Conservation (phyloP, 2,329 filamentous ascomycete genomes). For the Aspergillus udagawae region DNA sequence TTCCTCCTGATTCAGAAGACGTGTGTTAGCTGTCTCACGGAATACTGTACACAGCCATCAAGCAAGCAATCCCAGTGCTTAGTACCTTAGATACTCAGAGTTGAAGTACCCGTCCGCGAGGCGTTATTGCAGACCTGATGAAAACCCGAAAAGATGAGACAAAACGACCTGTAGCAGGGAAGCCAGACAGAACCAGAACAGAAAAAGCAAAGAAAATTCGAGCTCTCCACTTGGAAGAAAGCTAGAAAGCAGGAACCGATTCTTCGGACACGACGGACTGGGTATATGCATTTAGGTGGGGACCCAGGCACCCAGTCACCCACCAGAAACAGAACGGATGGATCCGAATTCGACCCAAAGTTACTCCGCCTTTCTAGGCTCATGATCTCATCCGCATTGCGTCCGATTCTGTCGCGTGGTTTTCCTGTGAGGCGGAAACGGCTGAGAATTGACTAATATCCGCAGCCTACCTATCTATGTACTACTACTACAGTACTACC, state of each 20-base stretch:
- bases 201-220: constrained; percentile 7
- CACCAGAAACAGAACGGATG: constrained; percentile 24
- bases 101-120: not conserved
- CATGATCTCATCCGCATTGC: constrained; percentile 10
- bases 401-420: constrained; percentile 16
- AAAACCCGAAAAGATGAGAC: constrained; percentile 11
- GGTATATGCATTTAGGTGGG: constrained; percentile 26
- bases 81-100: not conserved
- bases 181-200: constrained; percentile 8
- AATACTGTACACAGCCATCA: not conserved
- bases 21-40: not conserved
- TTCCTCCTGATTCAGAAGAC: not conserved
- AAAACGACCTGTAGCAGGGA: not conserved
- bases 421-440: constrained; percentile 1
- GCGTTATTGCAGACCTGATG: not conserved
- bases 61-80: not conserved
- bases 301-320: not conserved
- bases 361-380: constrained; percentile 12
- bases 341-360: constrained; percentile 24
- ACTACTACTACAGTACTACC: not conserved
- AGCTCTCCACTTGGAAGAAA: constrained; percentile 18
- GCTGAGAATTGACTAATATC: not conserved
- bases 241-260: constrained; percentile 27
- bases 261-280: constrained; percentile 23
- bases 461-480: not conserved